Evolutionary conservation across 352 stramenopile species (phyloP), one percentile per base, ranked within the genome.

Genomic region (Globisporangium cylindrosporum): DNA sequence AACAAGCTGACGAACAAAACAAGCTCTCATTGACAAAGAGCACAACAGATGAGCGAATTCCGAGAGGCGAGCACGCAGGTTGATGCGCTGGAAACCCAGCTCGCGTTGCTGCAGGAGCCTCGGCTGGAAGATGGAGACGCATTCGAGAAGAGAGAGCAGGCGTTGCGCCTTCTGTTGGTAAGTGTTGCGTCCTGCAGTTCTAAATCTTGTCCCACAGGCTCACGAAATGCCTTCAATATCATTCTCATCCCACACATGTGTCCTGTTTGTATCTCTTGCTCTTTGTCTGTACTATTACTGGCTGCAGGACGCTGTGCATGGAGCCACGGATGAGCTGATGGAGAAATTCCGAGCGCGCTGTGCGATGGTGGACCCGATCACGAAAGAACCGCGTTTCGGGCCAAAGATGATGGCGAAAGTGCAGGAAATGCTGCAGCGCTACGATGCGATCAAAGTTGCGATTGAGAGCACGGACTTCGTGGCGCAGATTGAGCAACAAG

Each of bases 371-470:
- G 88, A 95, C 49, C 86, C 86, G 1, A 72, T 94, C 55, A 92
- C 88, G 54, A 83, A 86, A 41, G 71, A 82, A 27, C 83, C 86
- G 51, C 82, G 88, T 8, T 93, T 93, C 32, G 88, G 88, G 0
- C 86, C 88, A 22, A 91, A 91, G 66, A 95, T 91, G 77, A 69
- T 90, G 68, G 70, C 73, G 8, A 89, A 82, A 65, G 88, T 93
- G 8, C 66, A 79, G 41, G 74, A 77, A 38, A 62, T 95, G 70
- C 70, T 93, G 61, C 51, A 57, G 57, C 72, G 73, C 22, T 90
- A 88, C 41, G 80, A 93, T 29, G 60, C 57, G 3, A 51, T 90
- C n/a, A 70, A 77, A 46, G 51, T 69, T 1, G 62, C 74, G 36
- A n/a, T 84, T 46, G 60, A 74, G 69, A 77, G 2, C 27, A 76